These are phyloP conservation scores for Diaporthe sp. DNA, from an alignment of 2,329 filamentous ascomycete species.

Conservation along the genomic window DNA sequence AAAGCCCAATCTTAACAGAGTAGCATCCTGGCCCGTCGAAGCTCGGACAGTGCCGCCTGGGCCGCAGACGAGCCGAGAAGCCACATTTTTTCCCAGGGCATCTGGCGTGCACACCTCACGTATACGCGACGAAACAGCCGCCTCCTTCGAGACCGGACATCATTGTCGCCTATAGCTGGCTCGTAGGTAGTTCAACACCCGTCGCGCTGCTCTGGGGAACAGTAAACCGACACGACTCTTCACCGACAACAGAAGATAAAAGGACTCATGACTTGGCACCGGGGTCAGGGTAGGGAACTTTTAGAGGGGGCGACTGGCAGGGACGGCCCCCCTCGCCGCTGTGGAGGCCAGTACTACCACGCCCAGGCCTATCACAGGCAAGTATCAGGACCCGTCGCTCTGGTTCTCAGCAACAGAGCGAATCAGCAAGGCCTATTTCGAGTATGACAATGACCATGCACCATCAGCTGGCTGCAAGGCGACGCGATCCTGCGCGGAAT, in stretches of 20 bases:
- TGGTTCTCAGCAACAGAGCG: not conserved
- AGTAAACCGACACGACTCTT: not conserved
- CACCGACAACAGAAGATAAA: not conserved
- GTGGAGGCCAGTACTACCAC: slow-evolving; percentile 8
- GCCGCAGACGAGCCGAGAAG: not conserved
- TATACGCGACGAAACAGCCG: not conserved
- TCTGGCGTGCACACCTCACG: not conserved
- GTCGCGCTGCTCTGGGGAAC: not conserved
- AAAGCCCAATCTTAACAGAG: slow-evolving; percentile 2
- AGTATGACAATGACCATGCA: not conserved
- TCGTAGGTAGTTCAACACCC: not conserved
- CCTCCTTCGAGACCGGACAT: no score
- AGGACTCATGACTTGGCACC: not conserved
- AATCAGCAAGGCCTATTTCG: not conserved
- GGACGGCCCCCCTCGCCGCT: not conserved
- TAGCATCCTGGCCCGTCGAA: not conserved
- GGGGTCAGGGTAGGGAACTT: not conserved
- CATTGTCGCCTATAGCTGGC: not conserved
- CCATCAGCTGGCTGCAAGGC: slow-evolving; percentile 2
- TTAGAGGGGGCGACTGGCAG: not conserved
- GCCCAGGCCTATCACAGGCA: slow-evolving; percentile 2
- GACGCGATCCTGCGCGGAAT: not conserved
- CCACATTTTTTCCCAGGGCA: not conserved
- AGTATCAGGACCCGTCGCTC: not conserved
- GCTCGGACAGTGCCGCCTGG: slow-evolving; percentile 13